Base-by-base conservation (phyloP, 768 basidiomycete genomes). In the Panaeolus papilionaceus region DNA sequence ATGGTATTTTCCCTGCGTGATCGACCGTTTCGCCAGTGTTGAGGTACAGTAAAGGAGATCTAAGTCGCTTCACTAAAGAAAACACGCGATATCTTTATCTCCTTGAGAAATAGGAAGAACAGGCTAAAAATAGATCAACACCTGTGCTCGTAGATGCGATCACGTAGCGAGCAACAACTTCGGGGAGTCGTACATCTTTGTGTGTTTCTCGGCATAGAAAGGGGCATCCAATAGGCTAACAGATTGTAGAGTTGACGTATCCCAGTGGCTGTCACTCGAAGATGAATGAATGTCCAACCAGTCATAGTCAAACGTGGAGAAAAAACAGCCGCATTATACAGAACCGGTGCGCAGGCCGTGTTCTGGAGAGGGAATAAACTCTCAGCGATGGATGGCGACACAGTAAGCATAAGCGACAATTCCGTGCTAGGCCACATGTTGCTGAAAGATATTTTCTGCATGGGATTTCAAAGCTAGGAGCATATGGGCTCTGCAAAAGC, bases 401-500 rank as follows among this genome's bases (percentile, higher is more conserved):
- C 26, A 7, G 33, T 51, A 37, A 33, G 47, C 47, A 51, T 7
- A 51, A 12, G 26, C 20, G n/a, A 20, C 6, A 23, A 51, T 51
- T 51, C 47, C 47, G 61, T 62, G 20, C n/a, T n/a, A 20, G 20
- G 18, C 38, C 11, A 33, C 39, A 16, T 63, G n/a, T 40, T 23
- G 11, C 26, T 58, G 26, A 11, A 33, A 58, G 33, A 8, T 28
- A 58, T 58, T 58, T 51, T 42, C 26, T 63, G 12, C 62, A 63
- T 45, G 40, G 44, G 38, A 63, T 26, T 45, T 26, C 20, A 26
- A n/a, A 8, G 39, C 12, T 63, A 5, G 16, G 14, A 33, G 28
- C 39, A 63, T 33, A 63, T 16, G 37, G 62, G 5, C 23, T 8
- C 75, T 63, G 54, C 10, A 37, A 33, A 11, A 16, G 14, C 8